Evolutionary conservation across 139 green algal species (phyloP).

Genomic region (Coelastrella sp.): DNA sequence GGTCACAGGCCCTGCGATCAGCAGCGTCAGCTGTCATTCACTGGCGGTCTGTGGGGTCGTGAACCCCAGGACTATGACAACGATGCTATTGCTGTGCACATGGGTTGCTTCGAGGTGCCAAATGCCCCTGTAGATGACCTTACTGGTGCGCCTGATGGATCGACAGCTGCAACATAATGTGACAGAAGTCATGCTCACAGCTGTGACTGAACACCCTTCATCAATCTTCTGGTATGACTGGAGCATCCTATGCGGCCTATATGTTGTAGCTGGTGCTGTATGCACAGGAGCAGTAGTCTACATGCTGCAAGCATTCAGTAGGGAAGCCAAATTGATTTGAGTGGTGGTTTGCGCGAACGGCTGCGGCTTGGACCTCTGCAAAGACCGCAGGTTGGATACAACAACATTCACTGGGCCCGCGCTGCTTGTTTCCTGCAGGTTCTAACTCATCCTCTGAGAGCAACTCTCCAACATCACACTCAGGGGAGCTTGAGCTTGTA

Average conservation of each 20-base stretch:
- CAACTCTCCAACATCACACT: not conserved
- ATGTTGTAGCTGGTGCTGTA: not conserved
- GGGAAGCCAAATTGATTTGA: no score
- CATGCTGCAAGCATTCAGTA: not conserved
- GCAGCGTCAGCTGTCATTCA: conserved; percentile 20
- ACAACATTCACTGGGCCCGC: no score
- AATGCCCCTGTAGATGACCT: conserved; percentile 4
- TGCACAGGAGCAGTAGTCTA: not conserved
- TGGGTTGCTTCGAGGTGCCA: conserved; percentile 27
- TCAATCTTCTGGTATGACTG: not conserved
- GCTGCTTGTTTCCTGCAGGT: not conserved
- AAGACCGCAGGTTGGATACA: no score
- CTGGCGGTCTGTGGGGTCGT: conserved; percentile 14
- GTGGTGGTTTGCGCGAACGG: no score
- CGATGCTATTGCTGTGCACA: conserved; percentile 31
- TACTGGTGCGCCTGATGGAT: not conserved
- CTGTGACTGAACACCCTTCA: no score
- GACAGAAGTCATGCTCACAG: not conserved
- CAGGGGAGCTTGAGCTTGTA: not conserved
- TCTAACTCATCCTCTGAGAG: not conserved
- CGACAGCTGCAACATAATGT: not conserved
- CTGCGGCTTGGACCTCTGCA: no score
- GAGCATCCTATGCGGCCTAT: not conserved
- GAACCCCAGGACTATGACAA: conserved; percentile 44
- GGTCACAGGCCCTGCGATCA: no score